Base-by-base conservation (phyloP, 2,329 filamentous ascomycete species). In the Macrophomina tecta region DNA sequence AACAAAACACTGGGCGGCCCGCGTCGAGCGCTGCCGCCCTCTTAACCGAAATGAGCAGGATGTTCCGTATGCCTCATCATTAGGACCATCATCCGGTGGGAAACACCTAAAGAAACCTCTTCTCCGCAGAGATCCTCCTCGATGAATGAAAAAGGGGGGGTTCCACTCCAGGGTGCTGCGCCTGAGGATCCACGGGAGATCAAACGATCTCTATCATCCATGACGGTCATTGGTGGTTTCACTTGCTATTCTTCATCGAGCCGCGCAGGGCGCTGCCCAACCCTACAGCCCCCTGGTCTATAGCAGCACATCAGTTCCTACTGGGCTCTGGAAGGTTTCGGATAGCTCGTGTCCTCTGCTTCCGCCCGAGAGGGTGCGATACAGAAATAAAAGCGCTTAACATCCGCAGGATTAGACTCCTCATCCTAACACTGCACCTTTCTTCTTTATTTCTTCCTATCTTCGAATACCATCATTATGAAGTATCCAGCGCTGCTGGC, bases 41-140 rank as follows among this genome's bases (percentile, higher is more conserved):
- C 42, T 62, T 62, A 62, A 62, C 32, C 58, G 58, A 51, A 62
- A 62, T 62, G 58, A 62, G 45, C 30, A 62, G 58, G 58, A 40
- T 38, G 58, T 62, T 62, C 49, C 32, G 5, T 5, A 48, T 62
- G 42, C 45, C 58, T 62, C 45, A 62, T 45, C 58, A 49, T 49
- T 6, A 23, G 18, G 45, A 36, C 30, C 16, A 48, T 38, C 8
- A 14, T 8, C 14, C 56, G 56, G 56, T 32, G 18, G 12, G 23
- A 61, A 36, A 45, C 18, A 51, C 32, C 42, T 16, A 28, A 62
- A 62, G 4, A 49, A 62, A 36, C 42, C 5, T 9, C 5, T 38
- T 28, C 58, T 49, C 58, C 58, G 58, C 58, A 38, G 40, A 5
- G 11, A 42, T 28, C 1, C 3, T n/a, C 55, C 18, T 48, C 11